Evolutionary conservation across 805 yeast species (phyloP).

Genomic region (Zygosaccharomyces rouxii): DNA sequence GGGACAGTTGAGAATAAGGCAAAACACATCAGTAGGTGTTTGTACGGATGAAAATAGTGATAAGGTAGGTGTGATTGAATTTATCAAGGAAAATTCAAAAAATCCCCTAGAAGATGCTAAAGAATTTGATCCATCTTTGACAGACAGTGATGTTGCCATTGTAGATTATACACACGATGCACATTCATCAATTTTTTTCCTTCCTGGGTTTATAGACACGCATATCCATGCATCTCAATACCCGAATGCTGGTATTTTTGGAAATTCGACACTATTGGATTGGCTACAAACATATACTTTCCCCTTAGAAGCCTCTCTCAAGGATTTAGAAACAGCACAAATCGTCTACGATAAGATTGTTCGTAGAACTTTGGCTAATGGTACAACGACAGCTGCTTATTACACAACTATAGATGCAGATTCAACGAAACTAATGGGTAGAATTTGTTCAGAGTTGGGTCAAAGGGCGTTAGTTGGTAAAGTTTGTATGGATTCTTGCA

Average conservation of each 20-base stretch:
- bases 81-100: conserved; percentile 26
- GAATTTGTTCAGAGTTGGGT: conserved; percentile 58
- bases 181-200: conserved; percentile 47
- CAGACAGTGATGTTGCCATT: conserved; percentile 21
- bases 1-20: conserved; percentile 52
- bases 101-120: conserved; percentile 32
- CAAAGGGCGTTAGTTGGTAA: conserved; percentile 91
- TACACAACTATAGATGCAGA: conserved; percentile 82
- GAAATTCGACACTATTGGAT: conserved; percentile 76
- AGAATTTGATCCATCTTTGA: conserved; percentile 16
- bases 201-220: conserved; percentile 81
- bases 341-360: conserved; percentile 65
- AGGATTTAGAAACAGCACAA: conserved; percentile 49
- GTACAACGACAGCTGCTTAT: conserved; percentile 91
- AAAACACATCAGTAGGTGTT: conserved; percentile 61
- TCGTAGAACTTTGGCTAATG: conserved; percentile 63
- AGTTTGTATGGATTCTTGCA: conserved; percentile 87
- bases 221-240: conserved; percentile 84
- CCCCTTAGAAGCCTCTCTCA: conserved; percentile 73
- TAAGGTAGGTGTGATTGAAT: conserved; percentile 42
- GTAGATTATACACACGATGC: conserved; percentile 23
- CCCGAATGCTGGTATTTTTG: conserved; percentile 79
- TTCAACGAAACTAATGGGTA: conserved; percentile 74
- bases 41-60: conserved; percentile 24
- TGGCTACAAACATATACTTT: conserved; percentile 89